A percentile compares a stretch with the other conserved stretches of the same genome.
Evolutionary conservation across 805 yeast genomes (phyloP).

Genomic region (Saturnispora ahearnii): DNA sequence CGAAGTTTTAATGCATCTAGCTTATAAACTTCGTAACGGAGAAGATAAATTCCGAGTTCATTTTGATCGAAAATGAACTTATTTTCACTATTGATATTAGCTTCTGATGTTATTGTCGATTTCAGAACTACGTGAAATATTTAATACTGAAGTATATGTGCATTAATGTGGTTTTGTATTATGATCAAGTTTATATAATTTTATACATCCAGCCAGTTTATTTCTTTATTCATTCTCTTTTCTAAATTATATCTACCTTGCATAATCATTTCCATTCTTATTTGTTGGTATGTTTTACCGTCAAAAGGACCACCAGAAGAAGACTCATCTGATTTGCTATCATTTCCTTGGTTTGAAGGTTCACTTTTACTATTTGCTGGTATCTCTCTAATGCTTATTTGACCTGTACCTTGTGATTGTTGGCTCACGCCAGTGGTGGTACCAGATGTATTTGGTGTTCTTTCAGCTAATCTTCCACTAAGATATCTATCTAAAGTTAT

Average conservation of each 20-base stretch:
- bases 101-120: not conserved
- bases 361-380: not conserved
- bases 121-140: not conserved
- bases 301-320: constrained; percentile 20
- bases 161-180: not conserved
- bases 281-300: constrained; percentile 40
- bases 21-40: constrained; percentile 76
- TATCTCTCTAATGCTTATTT: not conserved
- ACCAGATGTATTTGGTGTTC: constrained; percentile 35
- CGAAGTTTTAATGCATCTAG: constrained; percentile 79
- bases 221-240: not conserved
- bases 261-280: constrained; percentile 49
- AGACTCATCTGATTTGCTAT: not conserved
- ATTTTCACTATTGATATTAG: not conserved
- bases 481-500: constrained; percentile 67
- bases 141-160: not conserved
- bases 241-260: constrained; percentile 38
- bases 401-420: not conserved
- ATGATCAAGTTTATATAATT: not conserved
- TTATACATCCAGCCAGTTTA: not conserved
- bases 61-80: constrained; percentile 18
- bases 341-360: not conserved
- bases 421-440: constrained; percentile 10
- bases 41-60: constrained; percentile 32
- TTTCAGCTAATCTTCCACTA: constrained; percentile 37